Percentiles rank a stretch among this genome's conserved stretches.
phyloP scores from a whole-genome alignment of 176 grass and related monocot genomes.

The Phyllostachys edulis region DNA sequence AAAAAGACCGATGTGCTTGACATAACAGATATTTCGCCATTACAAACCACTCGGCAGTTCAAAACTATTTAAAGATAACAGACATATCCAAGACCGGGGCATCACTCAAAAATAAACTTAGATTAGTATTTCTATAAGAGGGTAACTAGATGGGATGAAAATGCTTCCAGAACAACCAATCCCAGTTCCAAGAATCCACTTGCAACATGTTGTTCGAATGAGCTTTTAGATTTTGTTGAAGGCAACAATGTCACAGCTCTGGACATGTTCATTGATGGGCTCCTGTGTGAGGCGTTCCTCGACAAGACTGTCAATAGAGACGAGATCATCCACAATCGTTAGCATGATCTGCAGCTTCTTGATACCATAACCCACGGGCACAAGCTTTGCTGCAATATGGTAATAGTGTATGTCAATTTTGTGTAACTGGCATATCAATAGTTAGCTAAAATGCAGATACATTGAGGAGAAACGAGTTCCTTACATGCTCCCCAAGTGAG shows the following conservation, averaged over 20 bases:
- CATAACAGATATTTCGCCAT: constrained; percentile 29
- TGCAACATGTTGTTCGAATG: neutral
- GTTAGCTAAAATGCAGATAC: neutral
- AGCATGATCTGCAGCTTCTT: constrained; percentile 93
- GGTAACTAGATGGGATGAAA: constrained; percentile 9
- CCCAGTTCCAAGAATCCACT: neutral
- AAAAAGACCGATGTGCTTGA: constrained; percentile 9
- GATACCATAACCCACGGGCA: constrained; percentile 88
- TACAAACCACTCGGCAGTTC: constrained; percentile 31
- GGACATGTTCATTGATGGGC: constrained; percentile 67
- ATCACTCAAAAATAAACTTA: constrained; percentile 30
- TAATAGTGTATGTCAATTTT: neutral
- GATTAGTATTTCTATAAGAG: constrained; percentile 5
- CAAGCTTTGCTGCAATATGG: constrained; percentile 71
- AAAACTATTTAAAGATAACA: constrained; percentile 23
- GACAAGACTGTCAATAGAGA: constrained; percentile 72
- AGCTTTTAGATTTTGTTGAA: constrained; percentile 91
- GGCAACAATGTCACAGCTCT: constrained; percentile 93
- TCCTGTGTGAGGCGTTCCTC: constrained; percentile 59
- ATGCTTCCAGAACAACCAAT: neutral
- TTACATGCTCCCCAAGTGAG: constrained; percentile 96
- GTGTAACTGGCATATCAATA: neutral
- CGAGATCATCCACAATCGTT: constrained; percentile 81
- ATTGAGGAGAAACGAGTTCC: neutral
- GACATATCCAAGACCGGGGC: constrained; percentile 27